These are phyloP conservation scores for Gracilaria domingensis DNA, from an alignment of 23 red algal genomes.

Conservation along the genomic window DNA sequence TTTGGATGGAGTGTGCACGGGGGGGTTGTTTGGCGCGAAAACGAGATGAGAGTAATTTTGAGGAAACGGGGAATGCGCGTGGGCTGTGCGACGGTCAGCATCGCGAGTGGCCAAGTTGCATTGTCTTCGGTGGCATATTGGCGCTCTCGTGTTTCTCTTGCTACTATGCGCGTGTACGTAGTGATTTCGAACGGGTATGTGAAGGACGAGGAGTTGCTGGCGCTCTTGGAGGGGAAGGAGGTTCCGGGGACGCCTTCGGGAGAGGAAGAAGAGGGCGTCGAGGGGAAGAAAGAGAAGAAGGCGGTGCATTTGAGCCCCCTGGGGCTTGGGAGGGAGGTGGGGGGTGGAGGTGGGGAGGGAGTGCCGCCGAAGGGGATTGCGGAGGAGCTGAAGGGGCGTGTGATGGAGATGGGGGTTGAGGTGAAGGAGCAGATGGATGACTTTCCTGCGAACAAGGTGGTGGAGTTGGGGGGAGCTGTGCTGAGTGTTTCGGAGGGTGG, in stretches of 20 bases:
- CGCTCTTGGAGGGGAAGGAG: conserved; percentile 7
- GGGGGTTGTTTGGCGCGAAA: neutral
- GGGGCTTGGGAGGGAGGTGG: neutral
- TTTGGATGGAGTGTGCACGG: neutral
- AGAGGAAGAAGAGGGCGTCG: conserved; percentile 15
- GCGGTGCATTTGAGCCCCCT: conserved; percentile 6
- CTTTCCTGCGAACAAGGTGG: neutral
- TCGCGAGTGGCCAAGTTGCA: neutral
- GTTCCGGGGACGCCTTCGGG: conserved; percentile 15
- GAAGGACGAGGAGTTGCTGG: conserved; percentile 7
- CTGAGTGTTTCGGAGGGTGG: conserved; percentile 11
- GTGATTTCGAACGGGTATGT: conserved; percentile 15
- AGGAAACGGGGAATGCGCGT: neutral
- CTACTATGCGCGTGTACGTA: neutral
- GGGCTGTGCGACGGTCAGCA: neutral
- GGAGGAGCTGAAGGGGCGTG: neutral
- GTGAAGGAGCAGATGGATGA: conserved; percentile 17
- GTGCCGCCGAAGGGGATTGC: neutral
- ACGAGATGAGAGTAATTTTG: conserved; percentile 1
- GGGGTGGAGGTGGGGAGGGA: conserved; percentile 3
- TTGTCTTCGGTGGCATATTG: conserved; percentile 4
- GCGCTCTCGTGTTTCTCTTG: neutral
- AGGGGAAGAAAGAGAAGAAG: neutral
- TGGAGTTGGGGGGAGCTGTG: neutral
- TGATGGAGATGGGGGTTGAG: neutral